phyloP scores from a whole-genome alignment of 805 yeast species.

The Teunomyces stri region DNA sequence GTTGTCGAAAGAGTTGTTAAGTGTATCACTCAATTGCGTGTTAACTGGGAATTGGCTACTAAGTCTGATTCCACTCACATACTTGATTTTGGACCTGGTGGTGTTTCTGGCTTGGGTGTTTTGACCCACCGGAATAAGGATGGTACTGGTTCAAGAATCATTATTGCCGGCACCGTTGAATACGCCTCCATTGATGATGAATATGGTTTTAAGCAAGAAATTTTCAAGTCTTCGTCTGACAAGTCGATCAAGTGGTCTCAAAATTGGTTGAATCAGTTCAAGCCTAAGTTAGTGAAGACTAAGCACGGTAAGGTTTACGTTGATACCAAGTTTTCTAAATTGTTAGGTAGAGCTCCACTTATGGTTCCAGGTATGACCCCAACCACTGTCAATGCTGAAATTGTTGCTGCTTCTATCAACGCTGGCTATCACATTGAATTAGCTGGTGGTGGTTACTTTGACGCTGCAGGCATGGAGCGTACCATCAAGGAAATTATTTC shows the following conservation, averaged over 20 bases:
- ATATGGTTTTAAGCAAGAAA: constrained; percentile 92
- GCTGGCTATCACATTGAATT: constrained; percentile 97
- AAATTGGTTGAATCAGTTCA: constrained; percentile 86
- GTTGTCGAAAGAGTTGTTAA: constrained; percentile 68
- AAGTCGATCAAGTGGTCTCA: constrained; percentile 74
- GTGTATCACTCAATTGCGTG: constrained; percentile 85
- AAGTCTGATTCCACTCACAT: constrained; percentile 80
- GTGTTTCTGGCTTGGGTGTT: constrained; percentile 93
- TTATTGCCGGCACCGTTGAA: constrained; percentile 90
- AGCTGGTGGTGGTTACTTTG: constrained; percentile 98
- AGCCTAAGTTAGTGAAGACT: constrained; percentile 82
- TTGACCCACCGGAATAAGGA: constrained; percentile 97
- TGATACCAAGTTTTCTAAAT: constrained; percentile 89
- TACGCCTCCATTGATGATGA: constrained; percentile 65
- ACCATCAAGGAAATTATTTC: constrained; percentile 76
- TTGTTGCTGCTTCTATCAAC: constrained; percentile 89
- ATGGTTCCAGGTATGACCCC: constrained; percentile 99
- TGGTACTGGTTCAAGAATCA: constrained; percentile 95
- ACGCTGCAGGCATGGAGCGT: constrained; percentile 61
- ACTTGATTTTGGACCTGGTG: constrained; percentile 98
- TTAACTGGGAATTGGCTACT: constrained; percentile 93
- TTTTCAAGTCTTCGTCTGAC: constrained; percentile 65
- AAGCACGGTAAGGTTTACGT: constrained; percentile 72
- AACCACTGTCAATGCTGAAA: constrained; percentile 90
- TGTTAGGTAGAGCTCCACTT: constrained; percentile 91